Base-by-base conservation (phyloP, 208 protist genomes). In the Wallacemonas sp. region DNA sequence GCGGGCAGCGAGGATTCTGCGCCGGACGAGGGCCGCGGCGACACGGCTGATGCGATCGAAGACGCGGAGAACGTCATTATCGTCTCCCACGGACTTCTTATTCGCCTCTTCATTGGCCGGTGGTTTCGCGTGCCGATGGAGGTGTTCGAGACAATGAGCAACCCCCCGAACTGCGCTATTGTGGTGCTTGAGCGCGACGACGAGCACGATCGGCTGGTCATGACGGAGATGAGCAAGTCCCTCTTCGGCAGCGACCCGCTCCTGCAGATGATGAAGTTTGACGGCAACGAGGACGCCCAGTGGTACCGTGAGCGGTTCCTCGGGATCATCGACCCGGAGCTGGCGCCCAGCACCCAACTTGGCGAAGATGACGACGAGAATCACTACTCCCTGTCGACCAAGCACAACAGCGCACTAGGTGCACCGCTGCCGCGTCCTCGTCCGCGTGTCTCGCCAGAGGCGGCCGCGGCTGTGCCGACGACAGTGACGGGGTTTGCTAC, bases 101-200 rank as follows among this genome's bases (percentile, higher is more conserved):
- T 97, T 30, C 84, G 92, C 22, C 71, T 93, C 26, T 95, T 97
- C 54, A 78, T 97, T 61, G 83, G 73, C 4, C 79, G 86, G 15
- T 96, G 91, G 89, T 95, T 92, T 42, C 63, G 68, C 15, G 75
- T 94, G 24, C 83, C 88, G 59, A 83, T 93, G 77, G 82, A 93
- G 55, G 79, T 89, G 24, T 90, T 91, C 61, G 89, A 96, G 62
- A 91, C 83, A 38, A 92, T 96, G 91, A 64, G 63, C 33, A 96
- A 96, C 75, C 91, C 91, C 13, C 87, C 88, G 3, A 96, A 96
- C 71, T 94, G 91, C 67, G 59, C 76, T 36, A 93, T 96, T 54
- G 79, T 88, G 15, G 82, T 94, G 29, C 74, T 96, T 3, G 78
- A 94, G 71, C 73, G 88, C 34, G 57, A 85, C 46, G 83, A 89